Percentiles rank a stretch among this genome's conserved stretches.
Evolutionary conservation across 108 stramenopile genomes (phyloP).

Genomic region (Heterococcus sp.): DNA sequence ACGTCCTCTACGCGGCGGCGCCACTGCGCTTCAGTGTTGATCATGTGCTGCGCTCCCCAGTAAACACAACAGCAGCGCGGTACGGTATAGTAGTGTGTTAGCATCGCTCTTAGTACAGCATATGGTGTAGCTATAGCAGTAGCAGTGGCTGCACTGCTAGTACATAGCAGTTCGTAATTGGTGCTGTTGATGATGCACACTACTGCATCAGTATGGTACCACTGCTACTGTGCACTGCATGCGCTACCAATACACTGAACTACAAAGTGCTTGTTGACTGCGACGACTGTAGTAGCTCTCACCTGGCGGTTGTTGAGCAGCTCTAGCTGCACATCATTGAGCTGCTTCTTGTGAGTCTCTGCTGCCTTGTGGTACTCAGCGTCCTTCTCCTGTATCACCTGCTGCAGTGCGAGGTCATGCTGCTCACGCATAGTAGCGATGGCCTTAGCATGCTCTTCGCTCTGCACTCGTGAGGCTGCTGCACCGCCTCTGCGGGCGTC

Average conservation of each 20-base stretch:
- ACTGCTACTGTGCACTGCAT: too few relatives aligned
- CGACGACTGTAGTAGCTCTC: too few relatives aligned
- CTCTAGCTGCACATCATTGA: conserved; percentile 44
- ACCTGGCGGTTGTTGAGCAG: conserved; percentile 33
- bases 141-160: too few relatives aligned
- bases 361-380: conserved; percentile 26
- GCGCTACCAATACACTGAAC: too few relatives aligned
- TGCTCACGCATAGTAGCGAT: conserved; percentile 12
- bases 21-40: conserved; percentile 46
- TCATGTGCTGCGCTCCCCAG: conserved; percentile 44
- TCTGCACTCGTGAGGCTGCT: neutral
- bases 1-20: conserved; percentile 22
- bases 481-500: neutral
- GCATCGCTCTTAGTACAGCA: too few relatives aligned
- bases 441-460: neutral
- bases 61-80: too few relatives aligned
- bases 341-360: conserved; percentile 35
- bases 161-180: too few relatives aligned
- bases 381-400: conserved; percentile 16
- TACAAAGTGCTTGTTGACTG: too few relatives aligned
- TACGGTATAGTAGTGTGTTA: too few relatives aligned
- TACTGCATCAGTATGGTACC: too few relatives aligned
- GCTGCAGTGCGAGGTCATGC: conserved; percentile 26
- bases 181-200: too few relatives aligned
- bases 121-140: too few relatives aligned